Evolutionary conservation across 768 basidiomycete genomes (phyloP), one percentile per base, ranked within the genome.

Genomic region (Xerocomus spinulosus): DNA sequence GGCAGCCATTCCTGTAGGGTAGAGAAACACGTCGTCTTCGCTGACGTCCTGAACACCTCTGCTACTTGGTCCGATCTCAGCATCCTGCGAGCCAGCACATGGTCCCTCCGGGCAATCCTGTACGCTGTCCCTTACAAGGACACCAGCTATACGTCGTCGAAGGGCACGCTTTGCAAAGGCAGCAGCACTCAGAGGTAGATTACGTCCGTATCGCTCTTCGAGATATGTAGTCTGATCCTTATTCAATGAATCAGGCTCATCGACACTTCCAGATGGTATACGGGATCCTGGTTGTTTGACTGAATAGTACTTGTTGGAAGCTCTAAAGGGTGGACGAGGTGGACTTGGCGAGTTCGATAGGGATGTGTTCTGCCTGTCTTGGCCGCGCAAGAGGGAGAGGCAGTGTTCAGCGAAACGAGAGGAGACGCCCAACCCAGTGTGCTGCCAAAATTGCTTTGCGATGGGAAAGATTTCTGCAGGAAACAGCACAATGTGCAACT

Each of bases 381-480:
- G 77, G 7, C 44, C 14, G 0, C 82, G 78, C 2, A 93, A 73
- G 57, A 91, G 71, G 24, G 81, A 73, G 35, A 98, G 73, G 61
- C 88, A 92, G 48, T 81, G 75, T 50, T 93, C 92, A 4, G 92
- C 92, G 17, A 87, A 69, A 7, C 95, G 83, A 51, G 89, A 92
- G 3, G 88, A 92, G 33, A 99, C 83, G 1, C 94, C 93, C 49
- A 87, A 71, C 0, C 95, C 95, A 0, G 87, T 82, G 63, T 97
- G 95, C 56, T 97, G 94, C 95, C 95, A 98, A 68, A 94, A 97
- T 64, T 92, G 78, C 63, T 89, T 95, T 8, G 90, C 92, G 7
- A 85, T 63, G 9, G 76, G 59, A 56, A 77, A 83, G 4, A 77
- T 66, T 4, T 80, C 75, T 3, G 70, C 64, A 6, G 84, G 81